Evolutionary conservation across 1,139 yeast genomes (phyloP).

Genomic region (Debaryomyces psychrophilus): DNA sequence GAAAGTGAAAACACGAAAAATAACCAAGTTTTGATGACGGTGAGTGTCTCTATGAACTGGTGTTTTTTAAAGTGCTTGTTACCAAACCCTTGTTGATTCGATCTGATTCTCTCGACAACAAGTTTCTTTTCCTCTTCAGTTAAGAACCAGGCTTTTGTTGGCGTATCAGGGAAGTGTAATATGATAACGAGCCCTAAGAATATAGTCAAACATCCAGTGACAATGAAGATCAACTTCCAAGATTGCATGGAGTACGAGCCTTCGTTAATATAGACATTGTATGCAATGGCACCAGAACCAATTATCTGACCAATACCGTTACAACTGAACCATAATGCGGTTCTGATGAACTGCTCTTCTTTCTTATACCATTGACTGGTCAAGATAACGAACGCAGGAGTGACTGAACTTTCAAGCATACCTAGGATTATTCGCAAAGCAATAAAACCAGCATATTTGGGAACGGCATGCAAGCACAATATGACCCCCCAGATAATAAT

Average conservation of each 20-base stretch:
- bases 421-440: constrained; percentile 44
- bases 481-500: constrained; percentile 32
- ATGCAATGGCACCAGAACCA: constrained; percentile 29
- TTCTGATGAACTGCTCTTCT: constrained; percentile 24
- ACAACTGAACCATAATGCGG: constrained; percentile 27
- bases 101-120: constrained; percentile 31
- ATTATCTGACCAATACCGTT: constrained; percentile 28
- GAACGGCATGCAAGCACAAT: constrained; percentile 27
- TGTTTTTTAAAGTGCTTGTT: constrained; percentile 53
- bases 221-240: constrained; percentile 32
- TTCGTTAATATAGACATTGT: constrained; percentile 16
- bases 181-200: constrained; percentile 23
- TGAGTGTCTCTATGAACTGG: constrained; percentile 57
- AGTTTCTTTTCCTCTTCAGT: constrained; percentile 35
- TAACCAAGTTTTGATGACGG: constrained; percentile 43
- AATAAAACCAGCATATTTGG: constrained; percentile 31
- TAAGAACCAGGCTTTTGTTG: constrained; percentile 33
- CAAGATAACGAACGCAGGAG: constrained; percentile 62
- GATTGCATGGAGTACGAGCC: constrained; percentile 22
- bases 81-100: constrained; percentile 54
- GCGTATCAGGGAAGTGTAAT: constrained; percentile 29
- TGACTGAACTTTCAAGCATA: constrained; percentile 51
- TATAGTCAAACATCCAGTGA: constrained; percentile 29
- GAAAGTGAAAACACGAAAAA: constrained; percentile 31
- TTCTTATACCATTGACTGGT: constrained; percentile 28